Percentiles rank a stretch among this genome's conserved stretches.
Evolutionary conservation across 1,284 basidiomycete genomes (phyloP).

Genomic region (Pseudomicrostroma phylloplanum): DNA sequence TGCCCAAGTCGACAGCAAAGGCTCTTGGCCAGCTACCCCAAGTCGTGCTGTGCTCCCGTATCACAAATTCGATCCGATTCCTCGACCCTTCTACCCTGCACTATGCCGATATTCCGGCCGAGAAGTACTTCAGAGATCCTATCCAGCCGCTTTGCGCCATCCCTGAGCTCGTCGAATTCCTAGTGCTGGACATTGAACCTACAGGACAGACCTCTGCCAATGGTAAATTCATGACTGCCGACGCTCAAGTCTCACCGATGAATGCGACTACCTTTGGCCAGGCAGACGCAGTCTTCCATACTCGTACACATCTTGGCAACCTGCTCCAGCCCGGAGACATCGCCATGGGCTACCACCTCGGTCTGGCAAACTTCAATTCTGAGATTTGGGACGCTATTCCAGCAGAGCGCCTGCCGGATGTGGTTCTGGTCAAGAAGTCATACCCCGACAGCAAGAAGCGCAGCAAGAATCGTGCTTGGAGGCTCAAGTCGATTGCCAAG

Average conservation of each 20-base stretch:
- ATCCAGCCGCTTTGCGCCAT: slow-evolving; percentile 76
- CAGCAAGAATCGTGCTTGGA: slow-evolving; percentile 76
- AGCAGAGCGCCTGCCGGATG: slow-evolving; percentile 69
- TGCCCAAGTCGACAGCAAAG: slow-evolving; percentile 75
- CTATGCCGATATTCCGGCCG: slow-evolving; percentile 69
- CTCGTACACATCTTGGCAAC: slow-evolving; percentile 87
- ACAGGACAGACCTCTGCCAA: slow-evolving; percentile 9
- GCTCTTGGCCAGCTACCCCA: slow-evolving; percentile 79
- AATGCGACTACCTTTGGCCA: slow-evolving; percentile 61
- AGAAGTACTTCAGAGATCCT: slow-evolving; percentile 84
- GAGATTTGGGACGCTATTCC: slow-evolving; percentile 70
- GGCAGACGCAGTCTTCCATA: slow-evolving; percentile 80
- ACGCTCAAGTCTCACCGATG: slow-evolving; percentile 85
- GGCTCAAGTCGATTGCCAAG: slow-evolving; percentile 86
- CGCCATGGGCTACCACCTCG: slow-evolving; percentile 82
- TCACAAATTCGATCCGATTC: slow-evolving; percentile 85
- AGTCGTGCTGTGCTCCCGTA: slow-evolving; percentile 77
- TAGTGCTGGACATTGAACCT: slow-evolving; percentile 81
- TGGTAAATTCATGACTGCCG: slow-evolving; percentile 57
- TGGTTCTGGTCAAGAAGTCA: slow-evolving; percentile 88
- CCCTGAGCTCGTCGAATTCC: slow-evolving; percentile 86
- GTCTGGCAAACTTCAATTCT: slow-evolving; percentile 86
- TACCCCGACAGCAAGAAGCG: slow-evolving; percentile 94
- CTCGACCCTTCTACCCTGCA: slow-evolving; percentile 84
- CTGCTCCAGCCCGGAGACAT: slow-evolving; percentile 94